A percentile compares a stretch with the other conserved stretches of the same genome.
phyloP scores from a whole-genome alignment of 2,329 filamentous ascomycete species.

The Pseudogymnoascus sp. region DNA sequence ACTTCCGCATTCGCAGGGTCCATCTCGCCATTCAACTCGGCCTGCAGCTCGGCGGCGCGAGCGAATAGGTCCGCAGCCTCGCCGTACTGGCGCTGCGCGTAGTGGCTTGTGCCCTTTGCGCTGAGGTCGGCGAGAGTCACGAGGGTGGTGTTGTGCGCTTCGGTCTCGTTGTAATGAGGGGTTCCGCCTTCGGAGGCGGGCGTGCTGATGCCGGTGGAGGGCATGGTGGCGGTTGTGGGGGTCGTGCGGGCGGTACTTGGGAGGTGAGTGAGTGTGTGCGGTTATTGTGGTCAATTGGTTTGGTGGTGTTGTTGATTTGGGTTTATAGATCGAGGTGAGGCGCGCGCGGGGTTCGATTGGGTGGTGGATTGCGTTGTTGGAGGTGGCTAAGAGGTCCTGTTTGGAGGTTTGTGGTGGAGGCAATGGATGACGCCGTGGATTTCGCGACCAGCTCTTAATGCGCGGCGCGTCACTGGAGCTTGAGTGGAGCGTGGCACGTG shows the following conservation, averaged over 20 bases:
- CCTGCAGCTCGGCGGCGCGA: constrained; percentile 80
- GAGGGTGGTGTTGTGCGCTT: constrained; percentile 31
- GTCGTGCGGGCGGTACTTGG: neutral
- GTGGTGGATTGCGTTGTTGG: neutral
- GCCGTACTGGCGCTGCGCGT: constrained; percentile 80
- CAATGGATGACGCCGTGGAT: constrained; percentile 6
- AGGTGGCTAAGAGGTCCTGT: neutral
- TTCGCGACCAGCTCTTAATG: neutral
- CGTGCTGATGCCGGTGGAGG: constrained; percentile 21
- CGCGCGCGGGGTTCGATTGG: neutral
- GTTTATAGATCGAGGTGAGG: neutral
- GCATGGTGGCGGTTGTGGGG: neutral
- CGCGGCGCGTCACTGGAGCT: neutral
- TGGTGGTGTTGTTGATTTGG: neutral
- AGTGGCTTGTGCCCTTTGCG: constrained; percentile 73
- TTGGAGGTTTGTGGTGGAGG: neutral
- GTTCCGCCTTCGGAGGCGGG: constrained; percentile 12
- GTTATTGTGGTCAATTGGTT: neutral
- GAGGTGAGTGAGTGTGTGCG: neutral
- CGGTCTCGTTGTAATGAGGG: constrained; percentile 1
- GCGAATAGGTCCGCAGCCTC: constrained; percentile 83
- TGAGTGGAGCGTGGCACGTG: neutral
- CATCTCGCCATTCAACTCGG: constrained; percentile 86
- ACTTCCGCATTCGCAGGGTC: constrained; percentile 84
- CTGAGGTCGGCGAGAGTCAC: constrained; percentile 69